phyloP scores from a whole-genome alignment of 75 land plant genomes.

The Gnetum montanum region DNA sequence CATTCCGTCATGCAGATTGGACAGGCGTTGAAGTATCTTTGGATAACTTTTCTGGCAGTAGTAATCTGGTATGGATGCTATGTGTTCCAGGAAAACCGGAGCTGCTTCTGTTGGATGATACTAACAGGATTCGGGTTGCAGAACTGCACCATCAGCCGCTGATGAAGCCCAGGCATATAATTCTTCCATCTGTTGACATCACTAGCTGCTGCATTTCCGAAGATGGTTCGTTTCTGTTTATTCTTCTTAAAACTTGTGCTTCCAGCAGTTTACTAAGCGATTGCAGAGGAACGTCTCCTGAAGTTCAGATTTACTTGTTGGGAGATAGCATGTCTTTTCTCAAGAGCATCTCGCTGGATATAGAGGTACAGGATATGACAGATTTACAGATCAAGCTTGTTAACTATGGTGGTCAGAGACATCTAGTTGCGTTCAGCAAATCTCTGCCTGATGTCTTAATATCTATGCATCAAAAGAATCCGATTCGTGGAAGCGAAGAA shows the following conservation, averaged over 20 bases:
- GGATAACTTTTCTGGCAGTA: constrained; percentile 9
- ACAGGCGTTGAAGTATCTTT: constrained; percentile 13
- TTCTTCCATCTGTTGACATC: neutral
- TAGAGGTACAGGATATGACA: neutral
- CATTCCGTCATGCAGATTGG: too few species aligned
- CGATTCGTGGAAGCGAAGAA: too few species aligned
- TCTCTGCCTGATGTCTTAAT: too few species aligned
- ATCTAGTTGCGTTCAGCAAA: too few species aligned
- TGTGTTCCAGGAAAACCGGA: constrained; percentile 26
- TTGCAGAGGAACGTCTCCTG: neutral
- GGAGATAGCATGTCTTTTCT: neutral
- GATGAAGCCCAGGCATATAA: constrained; percentile 17
- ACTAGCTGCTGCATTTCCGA: neutral
- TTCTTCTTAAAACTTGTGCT: neutral
- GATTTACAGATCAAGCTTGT: too few species aligned
- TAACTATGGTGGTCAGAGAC: too few species aligned
- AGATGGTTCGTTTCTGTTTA: neutral
- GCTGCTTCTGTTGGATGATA: constrained; percentile 19
- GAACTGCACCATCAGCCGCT: constrained; percentile 10
- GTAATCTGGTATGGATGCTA: constrained; percentile 19
- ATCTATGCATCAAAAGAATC: too few species aligned
- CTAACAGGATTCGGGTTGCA: constrained; percentile 12
- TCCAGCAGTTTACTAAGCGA: neutral
- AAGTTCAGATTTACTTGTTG: neutral
- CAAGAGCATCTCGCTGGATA: neutral